Conservation (phyloP, 495 filamentous ascomycete genomes). For the Penicillium bialowiezense region DNA sequence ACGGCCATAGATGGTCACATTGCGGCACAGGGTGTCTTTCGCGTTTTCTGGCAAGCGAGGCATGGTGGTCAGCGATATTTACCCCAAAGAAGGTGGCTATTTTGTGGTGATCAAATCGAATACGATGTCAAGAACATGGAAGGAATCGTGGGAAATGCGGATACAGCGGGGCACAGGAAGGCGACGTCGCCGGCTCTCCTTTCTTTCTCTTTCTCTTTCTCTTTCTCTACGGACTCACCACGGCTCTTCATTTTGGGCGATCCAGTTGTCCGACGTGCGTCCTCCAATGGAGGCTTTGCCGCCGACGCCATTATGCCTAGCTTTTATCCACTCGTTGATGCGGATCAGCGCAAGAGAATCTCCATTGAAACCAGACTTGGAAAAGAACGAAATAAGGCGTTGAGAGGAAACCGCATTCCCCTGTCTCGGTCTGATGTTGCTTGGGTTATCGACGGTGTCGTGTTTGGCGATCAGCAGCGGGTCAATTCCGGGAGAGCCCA, state of each 20-base stretch:
- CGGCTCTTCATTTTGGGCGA: slow-evolving; percentile 64
- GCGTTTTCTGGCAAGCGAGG: slow-evolving; percentile 53
- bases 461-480: slow-evolving; percentile 20
- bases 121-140: neutral
- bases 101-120: neutral
- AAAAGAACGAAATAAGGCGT: slow-evolving; percentile 28
- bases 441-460: slow-evolving; percentile 12
- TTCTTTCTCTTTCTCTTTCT: too few species aligned
- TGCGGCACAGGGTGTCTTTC: slow-evolving; percentile 88
- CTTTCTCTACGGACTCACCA: slow-evolving; percentile 41
- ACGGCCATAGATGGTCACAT: slow-evolving; percentile 90
- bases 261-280: slow-evolving; percentile 45
- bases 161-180: too few species aligned
- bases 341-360: slow-evolving; percentile 37
- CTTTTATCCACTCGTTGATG: slow-evolving; percentile 30
- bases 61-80: slow-evolving; percentile 6
- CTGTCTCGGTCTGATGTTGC: slow-evolving; percentile 17
- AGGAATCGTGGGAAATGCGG: neutral
- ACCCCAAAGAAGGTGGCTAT: neutral
- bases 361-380: slow-evolving; percentile 41
- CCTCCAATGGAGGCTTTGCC: slow-evolving; percentile 42
- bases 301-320: slow-evolving; percentile 40
- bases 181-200: too few species aligned
- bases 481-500: slow-evolving; percentile 17
- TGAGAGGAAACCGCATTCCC: slow-evolving; percentile 45